A percentile compares a stretch with the other conserved stretches of the same genome.
phyloP scores from a whole-genome alignment of 2,329 filamentous ascomycete species.

The Fusarium veterinarium region DNA sequence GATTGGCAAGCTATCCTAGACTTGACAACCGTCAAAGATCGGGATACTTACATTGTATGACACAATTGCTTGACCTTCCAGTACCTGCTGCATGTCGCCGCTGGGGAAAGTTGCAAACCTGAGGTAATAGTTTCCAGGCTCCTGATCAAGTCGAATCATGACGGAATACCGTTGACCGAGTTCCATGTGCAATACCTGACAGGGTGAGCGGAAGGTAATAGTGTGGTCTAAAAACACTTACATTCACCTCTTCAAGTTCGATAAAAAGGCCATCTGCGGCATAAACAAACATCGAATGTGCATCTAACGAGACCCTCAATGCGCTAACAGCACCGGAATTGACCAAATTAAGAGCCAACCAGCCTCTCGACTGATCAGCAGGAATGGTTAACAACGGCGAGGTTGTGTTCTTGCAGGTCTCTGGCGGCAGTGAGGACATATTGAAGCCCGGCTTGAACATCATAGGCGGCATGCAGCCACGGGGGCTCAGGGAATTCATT shows the following conservation, averaged over 20 bases:
- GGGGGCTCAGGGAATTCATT: no score
- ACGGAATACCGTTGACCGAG: neutral
- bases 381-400: neutral
- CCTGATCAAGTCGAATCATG: neutral
- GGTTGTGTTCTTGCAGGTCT: neutral
- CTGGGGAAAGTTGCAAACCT: neutral
- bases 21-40: neutral
- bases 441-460: no score
- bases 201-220: neutral
- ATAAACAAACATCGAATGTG: neutral
- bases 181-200: neutral
- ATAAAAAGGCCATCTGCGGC: neutral
- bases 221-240: neutral
- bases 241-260: neutral
- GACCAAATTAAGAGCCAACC: neutral
- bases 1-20: neutral
- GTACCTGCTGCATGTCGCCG: neutral
- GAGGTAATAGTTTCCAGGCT: neutral
- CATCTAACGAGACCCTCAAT: neutral
- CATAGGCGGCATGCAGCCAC: no score
- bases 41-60: neutral
- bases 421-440: no score
- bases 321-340: neutral
- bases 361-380: neutral
- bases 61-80: neutral